Evolutionary conservation across 306 rosid genomes (phyloP).

Genomic region (Potentilla sterilis): DNA sequence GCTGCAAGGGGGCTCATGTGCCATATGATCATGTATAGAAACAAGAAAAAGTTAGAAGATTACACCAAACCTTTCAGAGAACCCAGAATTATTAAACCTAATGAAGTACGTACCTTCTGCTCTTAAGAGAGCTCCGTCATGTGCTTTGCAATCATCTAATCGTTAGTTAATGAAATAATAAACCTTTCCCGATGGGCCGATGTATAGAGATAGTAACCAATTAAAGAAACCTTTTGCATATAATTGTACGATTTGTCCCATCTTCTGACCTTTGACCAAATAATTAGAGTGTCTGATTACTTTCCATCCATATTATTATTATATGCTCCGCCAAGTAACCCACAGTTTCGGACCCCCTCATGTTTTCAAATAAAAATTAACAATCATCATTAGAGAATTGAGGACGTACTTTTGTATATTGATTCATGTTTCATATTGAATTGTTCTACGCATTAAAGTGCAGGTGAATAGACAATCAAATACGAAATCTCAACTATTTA

Average conservation of each 20-base stretch:
- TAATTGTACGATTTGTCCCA: constrained; percentile 32
- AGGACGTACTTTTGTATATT: neutral
- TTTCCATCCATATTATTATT: neutral
- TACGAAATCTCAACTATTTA: too few species aligned
- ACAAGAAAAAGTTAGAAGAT: neutral
- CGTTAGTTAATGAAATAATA: constrained; percentile 16
- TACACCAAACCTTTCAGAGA: constrained; percentile 1
- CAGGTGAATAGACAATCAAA: too few species aligned
- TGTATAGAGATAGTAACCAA: constrained; percentile 13
- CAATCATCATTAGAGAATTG: neutral
- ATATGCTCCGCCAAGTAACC: constrained; percentile 13
- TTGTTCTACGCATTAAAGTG: too few species aligned
- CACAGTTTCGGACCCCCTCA: neutral
- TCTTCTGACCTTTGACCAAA: constrained; percentile 38
- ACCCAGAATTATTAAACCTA: neutral
- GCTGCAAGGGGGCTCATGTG: constrained; percentile 18
- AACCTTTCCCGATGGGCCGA: constrained; percentile 8
- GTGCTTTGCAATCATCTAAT: constrained; percentile 25
- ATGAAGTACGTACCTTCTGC: neutral
- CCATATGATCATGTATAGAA: neutral
- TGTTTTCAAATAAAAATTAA: too few species aligned
- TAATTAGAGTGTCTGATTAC: constrained; percentile 19
- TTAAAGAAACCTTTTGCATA: constrained; percentile 18
- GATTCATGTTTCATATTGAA: too few species aligned
- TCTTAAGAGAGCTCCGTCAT: constrained; percentile 24